phyloP scores from a whole-genome alignment of 306 rosid species.

The Macrotyloma uniflorum region DNA sequence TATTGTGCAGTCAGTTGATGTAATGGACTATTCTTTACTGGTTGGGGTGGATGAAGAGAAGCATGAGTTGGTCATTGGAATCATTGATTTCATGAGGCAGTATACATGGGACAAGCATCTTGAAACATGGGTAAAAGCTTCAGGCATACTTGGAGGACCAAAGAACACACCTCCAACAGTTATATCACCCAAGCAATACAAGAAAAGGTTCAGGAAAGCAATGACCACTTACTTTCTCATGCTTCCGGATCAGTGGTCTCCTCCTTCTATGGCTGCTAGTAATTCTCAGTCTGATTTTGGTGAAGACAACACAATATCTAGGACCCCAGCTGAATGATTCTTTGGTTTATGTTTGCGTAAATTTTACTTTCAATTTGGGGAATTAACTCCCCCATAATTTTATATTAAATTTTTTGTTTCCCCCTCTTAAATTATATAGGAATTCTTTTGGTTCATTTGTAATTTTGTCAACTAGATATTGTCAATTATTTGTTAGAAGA shows the following conservation, averaged over 20 bases:
- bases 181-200: conserved; percentile 89
- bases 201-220: conserved; percentile 97
- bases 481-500: conserved; percentile 53
- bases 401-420: background rate
- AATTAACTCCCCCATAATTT: conserved; percentile 38
- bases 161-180: conserved; percentile 88
- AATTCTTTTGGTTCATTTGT: conserved; percentile 47
- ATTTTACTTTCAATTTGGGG: conserved; percentile 49
- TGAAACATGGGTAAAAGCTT: conserved; percentile 97
- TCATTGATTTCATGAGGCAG: conserved; percentile 97
- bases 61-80: conserved; percentile 90
- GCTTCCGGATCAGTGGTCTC: conserved; percentile 98
- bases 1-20: conserved; percentile 77
- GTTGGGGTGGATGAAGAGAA: conserved; percentile 96
- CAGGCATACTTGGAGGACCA: conserved; percentile 97
- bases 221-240: conserved; percentile 94
- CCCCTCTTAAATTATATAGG: conserved; percentile 49
- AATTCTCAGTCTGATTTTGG: conserved; percentile 69
- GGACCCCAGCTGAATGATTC: conserved; percentile 56
- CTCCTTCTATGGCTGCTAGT: conserved; percentile 59
- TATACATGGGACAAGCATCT: conserved; percentile 99
- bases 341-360: conserved; percentile 44
- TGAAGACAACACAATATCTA: conserved; percentile 61
- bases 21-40: conserved; percentile 95
- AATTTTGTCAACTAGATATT: conserved; percentile 41